phyloP scores from a whole-genome alignment of 768 basidiomycete genomes.

The Mycena latifolia region DNA sequence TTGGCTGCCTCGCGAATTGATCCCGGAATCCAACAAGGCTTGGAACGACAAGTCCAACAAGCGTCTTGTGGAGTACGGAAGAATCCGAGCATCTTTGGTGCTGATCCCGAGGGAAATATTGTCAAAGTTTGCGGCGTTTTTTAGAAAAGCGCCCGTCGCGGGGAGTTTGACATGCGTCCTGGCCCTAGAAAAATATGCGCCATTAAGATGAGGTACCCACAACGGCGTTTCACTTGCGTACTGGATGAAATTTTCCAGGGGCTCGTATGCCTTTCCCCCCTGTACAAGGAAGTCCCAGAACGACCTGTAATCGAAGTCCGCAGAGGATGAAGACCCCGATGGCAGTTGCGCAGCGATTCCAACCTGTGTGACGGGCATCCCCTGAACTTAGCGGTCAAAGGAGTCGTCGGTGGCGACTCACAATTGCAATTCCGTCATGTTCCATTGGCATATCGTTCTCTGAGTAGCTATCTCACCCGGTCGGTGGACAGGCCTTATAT shows the following conservation, averaged over 20 bases:
- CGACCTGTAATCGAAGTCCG: constrained; percentile 28
- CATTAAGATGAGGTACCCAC: constrained; percentile 1
- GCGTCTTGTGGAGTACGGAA: constrained; percentile 22
- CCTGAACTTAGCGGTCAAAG: background rate
- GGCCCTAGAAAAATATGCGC: too few species aligned
- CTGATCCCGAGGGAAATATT: constrained; percentile 29
- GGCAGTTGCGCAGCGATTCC: constrained; percentile 28
- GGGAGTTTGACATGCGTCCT: constrained; percentile 18
- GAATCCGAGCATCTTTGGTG: constrained; percentile 23
- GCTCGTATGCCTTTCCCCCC: constrained; percentile 21
- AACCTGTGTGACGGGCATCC: constrained; percentile 12
- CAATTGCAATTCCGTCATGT: background rate
- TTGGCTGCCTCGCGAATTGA: constrained; percentile 25
- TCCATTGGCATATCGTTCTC: too few species aligned
- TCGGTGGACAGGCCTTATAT: too few species aligned
- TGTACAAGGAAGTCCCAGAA: constrained; percentile 27
- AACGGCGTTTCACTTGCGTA: background rate
- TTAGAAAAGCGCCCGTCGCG: constrained; percentile 21
- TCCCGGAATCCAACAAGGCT: constrained; percentile 24
- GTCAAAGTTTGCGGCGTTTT: constrained; percentile 24
- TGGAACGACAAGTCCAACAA: constrained; percentile 28
- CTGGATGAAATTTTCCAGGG: constrained; percentile 19
- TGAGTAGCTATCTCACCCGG: too few species aligned
- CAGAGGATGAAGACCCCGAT: constrained; percentile 13
- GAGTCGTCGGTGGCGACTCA: background rate